These are phyloP conservation scores for Fusarium agapanthi DNA, from an alignment of 2,329 filamentous ascomycete species.

Conservation along the genomic window DNA sequence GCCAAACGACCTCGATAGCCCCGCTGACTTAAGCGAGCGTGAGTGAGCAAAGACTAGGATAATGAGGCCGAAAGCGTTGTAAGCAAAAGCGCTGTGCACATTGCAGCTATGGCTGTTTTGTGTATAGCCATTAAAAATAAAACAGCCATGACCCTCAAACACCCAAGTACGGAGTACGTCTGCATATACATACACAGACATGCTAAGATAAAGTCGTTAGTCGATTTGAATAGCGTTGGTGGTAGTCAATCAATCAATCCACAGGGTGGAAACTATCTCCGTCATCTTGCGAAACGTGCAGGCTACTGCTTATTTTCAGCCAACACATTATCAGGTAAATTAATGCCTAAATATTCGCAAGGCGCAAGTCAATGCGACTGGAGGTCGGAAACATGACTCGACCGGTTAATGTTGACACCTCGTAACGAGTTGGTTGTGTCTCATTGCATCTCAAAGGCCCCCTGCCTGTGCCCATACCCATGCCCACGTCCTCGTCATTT, in stretches of 20 bases:
- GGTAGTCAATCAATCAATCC: conserved; percentile 2
- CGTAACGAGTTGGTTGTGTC: background rate
- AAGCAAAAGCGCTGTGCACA: background rate
- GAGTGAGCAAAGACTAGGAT: background rate
- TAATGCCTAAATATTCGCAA: background rate
- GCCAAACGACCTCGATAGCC: background rate
- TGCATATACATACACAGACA: background rate
- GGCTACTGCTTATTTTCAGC: background rate
- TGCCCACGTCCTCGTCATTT: background rate
- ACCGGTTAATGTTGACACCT: background rate
- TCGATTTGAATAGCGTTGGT: background rate
- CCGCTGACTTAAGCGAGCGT: conserved; percentile 1
- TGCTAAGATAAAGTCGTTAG: conserved; percentile 1
- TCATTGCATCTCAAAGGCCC: background rate
- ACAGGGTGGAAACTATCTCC: conserved; percentile 8
- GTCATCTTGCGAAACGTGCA: background rate
- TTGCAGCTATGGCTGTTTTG: background rate
- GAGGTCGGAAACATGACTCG: background rate
- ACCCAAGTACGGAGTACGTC: background rate
- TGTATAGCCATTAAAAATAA: background rate
- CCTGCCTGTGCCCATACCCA: background rate
- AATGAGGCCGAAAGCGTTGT: background rate
- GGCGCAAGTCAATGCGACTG: background rate
- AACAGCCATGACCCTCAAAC: background rate
- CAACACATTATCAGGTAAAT: background rate